A percentile compares a stretch with the other conserved stretches of the same genome.
Conservation (phyloP, 108 stramenopile genomes). For the Pinguiococcus pyrenoidosus region DNA sequence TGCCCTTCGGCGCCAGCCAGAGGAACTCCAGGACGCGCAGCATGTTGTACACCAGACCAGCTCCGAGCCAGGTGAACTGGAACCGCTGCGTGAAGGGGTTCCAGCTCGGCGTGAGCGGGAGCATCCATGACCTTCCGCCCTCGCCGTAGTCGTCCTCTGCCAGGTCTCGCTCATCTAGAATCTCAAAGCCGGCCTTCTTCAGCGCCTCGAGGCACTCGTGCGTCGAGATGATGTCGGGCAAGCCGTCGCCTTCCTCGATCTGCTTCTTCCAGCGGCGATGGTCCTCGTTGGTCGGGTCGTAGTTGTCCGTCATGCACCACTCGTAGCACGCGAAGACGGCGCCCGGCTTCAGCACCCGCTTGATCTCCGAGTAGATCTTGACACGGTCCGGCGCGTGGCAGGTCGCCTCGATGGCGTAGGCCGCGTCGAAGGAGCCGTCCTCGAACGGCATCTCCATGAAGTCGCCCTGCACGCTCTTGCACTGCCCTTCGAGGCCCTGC, state of each 20-base stretch:
- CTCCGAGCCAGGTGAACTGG: slow-evolving; percentile 70
- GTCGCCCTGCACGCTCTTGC: slow-evolving; percentile 50
- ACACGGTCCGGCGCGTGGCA: slow-evolving; percentile 76
- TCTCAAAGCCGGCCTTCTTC: slow-evolving; percentile 55
- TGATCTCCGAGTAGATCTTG: slow-evolving; percentile 57
- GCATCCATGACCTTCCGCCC: slow-evolving; percentile 46
- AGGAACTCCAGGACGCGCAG: slow-evolving; percentile 54
- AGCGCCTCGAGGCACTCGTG: slow-evolving; percentile 50
- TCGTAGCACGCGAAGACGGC: slow-evolving; percentile 67
- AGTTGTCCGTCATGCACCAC: slow-evolving; percentile 77
- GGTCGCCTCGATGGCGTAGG: slow-evolving; percentile 82
- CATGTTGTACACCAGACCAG: slow-evolving; percentile 38
- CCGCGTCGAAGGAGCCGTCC: slow-evolving; percentile 57
- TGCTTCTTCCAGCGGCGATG: slow-evolving; percentile 65
- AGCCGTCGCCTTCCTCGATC: slow-evolving; percentile 71
- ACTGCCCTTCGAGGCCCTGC: slow-evolving; percentile 13
- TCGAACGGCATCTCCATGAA: slow-evolving; percentile 74
- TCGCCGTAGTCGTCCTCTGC: slow-evolving; percentile 31
- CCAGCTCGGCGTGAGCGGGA: slow-evolving; percentile 61
- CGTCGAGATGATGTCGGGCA: slow-evolving; percentile 60
- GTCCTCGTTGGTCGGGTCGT: slow-evolving; percentile 45
- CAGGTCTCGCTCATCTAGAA: slow-evolving; percentile 54
- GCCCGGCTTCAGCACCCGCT: slow-evolving; percentile 63
- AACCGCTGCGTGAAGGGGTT: slow-evolving; percentile 70
- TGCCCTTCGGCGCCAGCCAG: slow-evolving; percentile 60